A percentile compares a stretch with the other conserved stretches of the same genome.
Conservation (phyloP, 495 filamentous ascomycete species). For the Xylaria telfairii region DNA sequence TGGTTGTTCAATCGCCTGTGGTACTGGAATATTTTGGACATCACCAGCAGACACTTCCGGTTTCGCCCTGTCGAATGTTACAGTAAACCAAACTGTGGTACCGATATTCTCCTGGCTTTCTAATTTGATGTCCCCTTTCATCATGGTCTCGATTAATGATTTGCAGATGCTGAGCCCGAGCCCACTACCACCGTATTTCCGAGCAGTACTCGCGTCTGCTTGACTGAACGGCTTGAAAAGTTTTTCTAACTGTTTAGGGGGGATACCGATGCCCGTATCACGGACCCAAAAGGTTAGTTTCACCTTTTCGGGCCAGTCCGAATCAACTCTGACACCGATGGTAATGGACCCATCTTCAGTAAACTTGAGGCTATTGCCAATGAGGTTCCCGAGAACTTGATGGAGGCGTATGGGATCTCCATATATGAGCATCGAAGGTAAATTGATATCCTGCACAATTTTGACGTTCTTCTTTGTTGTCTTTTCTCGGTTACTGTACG, state of each 20-base stretch:
- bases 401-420: slow-evolving; percentile 90
- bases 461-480: slow-evolving; percentile 63
- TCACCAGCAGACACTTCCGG: slow-evolving; percentile 59
- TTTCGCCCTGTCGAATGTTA: slow-evolving; percentile 79
- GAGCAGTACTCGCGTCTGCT: slow-evolving; percentile 83
- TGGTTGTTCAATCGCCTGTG: slow-evolving; percentile 44
- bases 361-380: slow-evolving; percentile 94
- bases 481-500: slow-evolving; percentile 82
- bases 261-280: slow-evolving; percentile 90
- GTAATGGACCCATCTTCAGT: slow-evolving; percentile 85
- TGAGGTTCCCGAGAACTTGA: slow-evolving; percentile 91
- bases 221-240: slow-evolving; percentile 92
- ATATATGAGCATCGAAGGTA: slow-evolving; percentile 79
- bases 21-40: slow-evolving; percentile 40
- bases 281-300: slow-evolving; percentile 83
- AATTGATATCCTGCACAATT: slow-evolving; percentile 75
- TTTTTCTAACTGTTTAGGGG: slow-evolving; percentile 77
- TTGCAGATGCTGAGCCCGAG: slow-evolving; percentile 94
- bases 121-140: slow-evolving; percentile 81
- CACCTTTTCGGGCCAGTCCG: slow-evolving; percentile 71
- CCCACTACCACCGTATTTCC: slow-evolving; percentile 89
- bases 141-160: slow-evolving; percentile 89
- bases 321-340: slow-evolving; percentile 71
- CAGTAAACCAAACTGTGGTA: slow-evolving; percentile 84
- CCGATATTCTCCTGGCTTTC: slow-evolving; percentile 77